These are phyloP conservation scores for Caryopteris hybrid DNA, from an alignment of 305 asterid genomes.

Conservation along the genomic window DNA sequence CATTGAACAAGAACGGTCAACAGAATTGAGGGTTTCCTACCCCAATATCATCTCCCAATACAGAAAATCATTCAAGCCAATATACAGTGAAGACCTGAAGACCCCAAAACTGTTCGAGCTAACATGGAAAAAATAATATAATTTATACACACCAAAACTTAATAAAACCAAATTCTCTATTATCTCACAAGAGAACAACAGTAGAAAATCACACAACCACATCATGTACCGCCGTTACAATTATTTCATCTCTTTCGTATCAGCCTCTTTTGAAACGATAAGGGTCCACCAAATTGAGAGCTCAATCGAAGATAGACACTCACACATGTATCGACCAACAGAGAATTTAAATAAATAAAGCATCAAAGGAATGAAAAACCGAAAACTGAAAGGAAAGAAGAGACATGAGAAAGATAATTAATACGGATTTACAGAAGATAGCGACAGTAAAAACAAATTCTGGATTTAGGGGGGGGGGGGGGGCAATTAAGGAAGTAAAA, in stretches of 20 bases:
- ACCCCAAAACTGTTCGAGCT: not conserved
- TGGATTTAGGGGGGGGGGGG: not conserved
- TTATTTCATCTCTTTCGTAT: not conserved
- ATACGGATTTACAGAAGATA: not conserved
- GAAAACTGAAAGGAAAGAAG: not conserved
- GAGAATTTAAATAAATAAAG: not conserved
- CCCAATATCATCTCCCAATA: not conserved
- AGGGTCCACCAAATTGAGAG: not conserved
- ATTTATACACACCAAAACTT: too few species aligned
- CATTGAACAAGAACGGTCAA: too few species aligned
- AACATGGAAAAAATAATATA: too few species aligned
- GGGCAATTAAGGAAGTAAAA: not conserved
- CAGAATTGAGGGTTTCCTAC: not conserved
- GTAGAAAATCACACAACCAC: not conserved
- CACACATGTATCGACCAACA: constrained; percentile 9
- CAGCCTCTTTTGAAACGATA: too few species aligned
- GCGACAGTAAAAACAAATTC: not conserved
- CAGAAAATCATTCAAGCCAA: not conserved
- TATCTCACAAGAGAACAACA: not conserved
- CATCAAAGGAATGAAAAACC: not conserved
- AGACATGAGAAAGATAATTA: not conserved
- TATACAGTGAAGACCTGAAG: not conserved
- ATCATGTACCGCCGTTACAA: not conserved
- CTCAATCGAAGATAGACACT: not conserved
- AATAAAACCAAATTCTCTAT: not conserved